Base-by-base conservation (phyloP, 1,139 yeast species). In the Wickerhamomyces sp. region DNA sequence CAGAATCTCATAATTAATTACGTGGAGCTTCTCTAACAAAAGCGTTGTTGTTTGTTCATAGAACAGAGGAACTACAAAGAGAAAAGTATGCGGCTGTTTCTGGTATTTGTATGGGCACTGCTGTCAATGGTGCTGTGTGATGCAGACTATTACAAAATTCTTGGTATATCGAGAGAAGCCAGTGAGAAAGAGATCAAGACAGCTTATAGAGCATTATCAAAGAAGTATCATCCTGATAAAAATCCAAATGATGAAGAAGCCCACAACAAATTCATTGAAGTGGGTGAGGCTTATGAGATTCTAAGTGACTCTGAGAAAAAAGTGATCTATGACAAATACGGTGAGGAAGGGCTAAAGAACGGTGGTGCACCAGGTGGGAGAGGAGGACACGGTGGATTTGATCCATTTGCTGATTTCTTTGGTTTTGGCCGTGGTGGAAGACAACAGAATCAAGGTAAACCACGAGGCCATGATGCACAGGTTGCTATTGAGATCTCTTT, bases 191-290 rank as follows among this genome's bases (percentile, higher is more conserved):
- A 91, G 48, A 87, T 93, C 68, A 89, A 88, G 62, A 79, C 81
- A 50, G 96, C 98, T 0, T 93, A 91, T 65, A 70, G 96, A 55
- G 79, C 79, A 50, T 71, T 93, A 53, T 84, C 94, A 55, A 85
- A 90, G 64, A 88, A 87, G 60, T 90, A 79, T 65, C 99, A 93
- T 62, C 99, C 99, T 1, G 99, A 93, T 65, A 93, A 94, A 69
- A 93, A 93, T 60, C 84, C 79, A 31, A 84, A 81, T 9, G 79
- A 84, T 54, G 93, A 87, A 26, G 84, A 76, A 37, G 95, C 97
- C 2, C 91, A 87, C 54, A 84, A 84, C 47, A 84, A 78, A 65
- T 93, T 90, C 65, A 83, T 93, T 44, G 95, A 90, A 63, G 79
- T 93, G 30, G 96, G 96, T 9, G 95, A 86, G 57, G 98, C 98